These are phyloP conservation scores for Starmerella roubikii DNA, from an alignment of 805 yeast species.

Conservation along the genomic window DNA sequence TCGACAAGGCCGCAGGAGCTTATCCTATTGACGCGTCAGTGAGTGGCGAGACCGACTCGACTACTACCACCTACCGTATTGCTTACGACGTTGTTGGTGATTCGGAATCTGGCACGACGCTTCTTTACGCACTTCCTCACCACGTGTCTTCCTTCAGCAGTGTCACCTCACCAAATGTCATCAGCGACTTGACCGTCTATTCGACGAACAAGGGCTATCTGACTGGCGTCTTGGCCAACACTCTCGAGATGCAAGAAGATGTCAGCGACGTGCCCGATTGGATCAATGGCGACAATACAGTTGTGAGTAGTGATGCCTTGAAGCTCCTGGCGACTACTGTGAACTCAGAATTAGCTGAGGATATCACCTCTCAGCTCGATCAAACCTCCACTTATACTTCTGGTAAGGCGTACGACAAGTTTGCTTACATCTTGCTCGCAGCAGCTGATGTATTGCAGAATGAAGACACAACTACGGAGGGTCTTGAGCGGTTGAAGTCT, in stretches of 20 bases:
- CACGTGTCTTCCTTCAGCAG: conserved; percentile 36
- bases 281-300: conserved; percentile 39
- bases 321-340: conserved; percentile 36
- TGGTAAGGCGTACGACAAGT: conserved; percentile 80
- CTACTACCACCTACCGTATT: conserved; percentile 36
- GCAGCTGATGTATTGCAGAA: conserved; percentile 55
- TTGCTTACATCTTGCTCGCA: conserved; percentile 71
- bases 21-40: conserved; percentile 41
- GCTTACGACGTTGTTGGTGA: conserved; percentile 37
- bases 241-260: conserved; percentile 25
- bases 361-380: conserved; percentile 44
- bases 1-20: conserved; percentile 58
- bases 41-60: conserved; percentile 35
- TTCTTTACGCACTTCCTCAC: conserved; percentile 59
- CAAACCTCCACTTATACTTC: conserved; percentile 80
- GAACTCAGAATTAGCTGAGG: conserved; percentile 39
- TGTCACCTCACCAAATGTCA: conserved; percentile 20
- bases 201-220: conserved; percentile 37
- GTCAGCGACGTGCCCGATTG: conserved; percentile 36
- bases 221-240: conserved; percentile 27
- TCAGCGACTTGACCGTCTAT: conserved; percentile 27
- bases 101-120: conserved; percentile 30
- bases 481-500: conserved; percentile 45
- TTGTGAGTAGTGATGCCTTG: conserved; percentile 32
- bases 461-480: conserved; percentile 33